Evolutionary conservation across 2,329 filamentous ascomycete species (phyloP).

Genomic region (Neonectria magnoliae): DNA sequence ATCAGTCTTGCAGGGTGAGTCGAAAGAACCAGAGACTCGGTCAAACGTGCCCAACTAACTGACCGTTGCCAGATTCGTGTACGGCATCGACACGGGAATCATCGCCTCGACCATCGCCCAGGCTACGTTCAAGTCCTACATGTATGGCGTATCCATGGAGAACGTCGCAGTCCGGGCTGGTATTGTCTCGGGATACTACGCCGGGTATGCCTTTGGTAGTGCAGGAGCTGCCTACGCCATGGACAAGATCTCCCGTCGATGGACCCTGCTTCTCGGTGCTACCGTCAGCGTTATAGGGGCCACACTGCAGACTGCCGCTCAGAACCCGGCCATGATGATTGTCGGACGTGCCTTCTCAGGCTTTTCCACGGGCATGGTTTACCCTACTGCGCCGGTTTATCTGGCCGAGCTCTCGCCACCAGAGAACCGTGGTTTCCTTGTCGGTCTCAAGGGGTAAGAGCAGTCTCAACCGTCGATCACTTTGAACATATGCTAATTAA

Average conservation of each 20-base stretch:
- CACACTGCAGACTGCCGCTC: constrained; percentile 52
- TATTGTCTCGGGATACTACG: constrained; percentile 26
- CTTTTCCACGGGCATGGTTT: constrained; percentile 49
- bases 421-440: constrained; percentile 54
- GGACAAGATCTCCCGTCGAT: constrained; percentile 25
- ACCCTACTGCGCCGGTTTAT: constrained; percentile 44
- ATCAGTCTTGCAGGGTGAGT: constrained; percentile 23
- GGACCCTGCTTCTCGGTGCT: constrained; percentile 18
- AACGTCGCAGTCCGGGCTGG: constrained; percentile 11
- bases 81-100: constrained; percentile 27
- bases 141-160: constrained; percentile 18
- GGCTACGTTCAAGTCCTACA: constrained; percentile 22
- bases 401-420: constrained; percentile 57
- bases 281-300: constrained; percentile 48
- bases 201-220: constrained; percentile 22
- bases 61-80: constrained; percentile 4
- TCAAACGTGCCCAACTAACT: background rate
- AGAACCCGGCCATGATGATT: constrained; percentile 52
- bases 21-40: background rate
- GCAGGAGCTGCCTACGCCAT: constrained; percentile 19
- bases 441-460: constrained; percentile 48
- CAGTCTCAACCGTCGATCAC: fast-evolving
- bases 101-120: constrained; percentile 24
- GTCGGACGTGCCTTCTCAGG: constrained; percentile 54
- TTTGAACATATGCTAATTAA: background rate